These are phyloP conservation scores for Diaporthe citrichinensis DNA, from an alignment of 2,329 filamentous ascomycete genomes.

Conservation along the genomic window DNA sequence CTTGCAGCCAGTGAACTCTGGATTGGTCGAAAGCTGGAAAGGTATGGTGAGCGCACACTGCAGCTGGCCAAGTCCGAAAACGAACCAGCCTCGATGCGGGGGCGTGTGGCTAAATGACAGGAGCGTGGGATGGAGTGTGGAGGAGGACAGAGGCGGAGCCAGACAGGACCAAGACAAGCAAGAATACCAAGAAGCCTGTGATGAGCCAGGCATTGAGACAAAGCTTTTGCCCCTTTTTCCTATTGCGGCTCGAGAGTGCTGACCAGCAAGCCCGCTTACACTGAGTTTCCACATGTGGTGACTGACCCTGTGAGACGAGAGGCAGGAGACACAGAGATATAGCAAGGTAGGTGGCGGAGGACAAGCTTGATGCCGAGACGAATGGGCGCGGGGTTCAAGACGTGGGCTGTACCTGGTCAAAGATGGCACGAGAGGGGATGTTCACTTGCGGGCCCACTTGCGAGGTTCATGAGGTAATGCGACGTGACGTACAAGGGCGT, in stretches of 20 bases:
- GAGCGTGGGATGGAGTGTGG: neutral
- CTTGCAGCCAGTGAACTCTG: neutral
- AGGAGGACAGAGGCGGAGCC: neutral
- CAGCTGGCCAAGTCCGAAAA: neutral
- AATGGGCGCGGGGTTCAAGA: neutral
- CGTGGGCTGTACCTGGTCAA: neutral
- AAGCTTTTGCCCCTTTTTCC: too few relatives aligned
- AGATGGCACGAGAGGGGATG: neutral
- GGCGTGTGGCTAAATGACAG: neutral
- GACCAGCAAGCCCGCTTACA: neutral
- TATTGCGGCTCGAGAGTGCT: neutral
- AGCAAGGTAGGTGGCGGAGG: neutral
- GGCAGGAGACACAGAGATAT: neutral
- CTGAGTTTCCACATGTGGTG: neutral
- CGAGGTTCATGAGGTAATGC: neutral
- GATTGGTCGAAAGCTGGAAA: neutral
- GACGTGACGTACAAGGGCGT: neutral
- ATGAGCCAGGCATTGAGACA: neutral
- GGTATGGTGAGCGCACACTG: neutral
- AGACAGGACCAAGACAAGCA: constrained; percentile 5
- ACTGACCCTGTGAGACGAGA: neutral
- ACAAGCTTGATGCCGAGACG: neutral
- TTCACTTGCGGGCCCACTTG: neutral
- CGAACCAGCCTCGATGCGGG: neutral
- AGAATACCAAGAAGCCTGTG: constrained; percentile 11